phyloP scores from a whole-genome alignment of 352 stramenopile species.

The Peronosclerospora sorghi region DNA sequence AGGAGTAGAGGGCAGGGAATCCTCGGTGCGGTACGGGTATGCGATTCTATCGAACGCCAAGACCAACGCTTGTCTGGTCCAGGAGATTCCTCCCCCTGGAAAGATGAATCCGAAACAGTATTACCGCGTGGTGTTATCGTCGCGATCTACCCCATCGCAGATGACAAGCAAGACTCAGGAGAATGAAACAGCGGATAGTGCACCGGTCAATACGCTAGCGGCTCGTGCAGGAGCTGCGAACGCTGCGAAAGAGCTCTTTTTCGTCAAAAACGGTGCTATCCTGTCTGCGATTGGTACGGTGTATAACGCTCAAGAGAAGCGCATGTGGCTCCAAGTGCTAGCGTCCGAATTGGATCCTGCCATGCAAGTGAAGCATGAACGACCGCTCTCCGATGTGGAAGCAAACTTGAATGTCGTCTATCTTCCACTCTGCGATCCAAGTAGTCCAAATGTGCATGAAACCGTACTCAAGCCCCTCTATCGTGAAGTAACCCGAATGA shows the following conservation, averaged over 20 bases:
- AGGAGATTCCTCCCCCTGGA: conserved; percentile 44
- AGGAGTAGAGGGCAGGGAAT: conserved; percentile 14
- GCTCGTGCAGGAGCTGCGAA: conserved; percentile 27
- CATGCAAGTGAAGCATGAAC: conserved; percentile 29
- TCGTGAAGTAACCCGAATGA: conserved; percentile 32
- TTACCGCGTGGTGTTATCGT: conserved; percentile 29
- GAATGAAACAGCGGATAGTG: conserved; percentile 1
- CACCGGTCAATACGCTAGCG: conserved; percentile 14
- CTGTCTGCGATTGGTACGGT: conserved; percentile 42
- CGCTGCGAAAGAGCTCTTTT: conserved; percentile 38
- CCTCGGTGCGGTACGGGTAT: conserved; percentile 35
- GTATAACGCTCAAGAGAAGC: conserved; percentile 33
- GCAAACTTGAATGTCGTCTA: conserved; percentile 44
- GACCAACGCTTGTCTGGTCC: conserved; percentile 66
- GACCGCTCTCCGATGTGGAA: conserved; percentile 28
- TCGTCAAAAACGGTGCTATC: conserved; percentile 36
- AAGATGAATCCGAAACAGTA: conserved; percentile 52
- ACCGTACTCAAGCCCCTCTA: conserved; percentile 29
- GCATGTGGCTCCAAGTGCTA: conserved; percentile 59
- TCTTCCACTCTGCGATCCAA: conserved; percentile 32
- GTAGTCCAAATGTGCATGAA: conserved; percentile 18
- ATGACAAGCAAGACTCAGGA: conserved; percentile 14
- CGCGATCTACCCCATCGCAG: conserved; percentile 3
- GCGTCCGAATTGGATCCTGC: conserved; percentile 32
- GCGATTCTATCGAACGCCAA: conserved; percentile 70